A percentile compares a stretch with the other conserved stretches of the same genome.
These are phyloP conservation scores for Rhododendron simsii DNA, from an alignment of 148 eudicot genomes.

Conservation along the genomic window DNA sequence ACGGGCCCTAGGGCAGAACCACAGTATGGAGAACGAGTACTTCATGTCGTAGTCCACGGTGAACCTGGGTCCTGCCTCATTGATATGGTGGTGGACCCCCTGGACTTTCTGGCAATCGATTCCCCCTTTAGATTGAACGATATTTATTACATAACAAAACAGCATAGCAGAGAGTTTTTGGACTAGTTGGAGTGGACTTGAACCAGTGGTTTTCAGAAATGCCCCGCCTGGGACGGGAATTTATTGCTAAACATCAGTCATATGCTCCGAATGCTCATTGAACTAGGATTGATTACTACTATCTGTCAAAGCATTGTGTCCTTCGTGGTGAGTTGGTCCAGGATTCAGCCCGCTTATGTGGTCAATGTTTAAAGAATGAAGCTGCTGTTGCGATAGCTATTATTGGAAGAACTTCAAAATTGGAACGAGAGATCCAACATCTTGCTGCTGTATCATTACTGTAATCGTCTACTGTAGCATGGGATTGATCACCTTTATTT, in stretches of 20 bases:
- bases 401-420: constrained; percentile 66
- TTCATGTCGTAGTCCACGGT: constrained; percentile 90
- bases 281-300: constrained; percentile 82
- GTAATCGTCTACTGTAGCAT: not conserved
- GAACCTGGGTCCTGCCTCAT: constrained; percentile 94
- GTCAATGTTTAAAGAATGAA: constrained; percentile 49
- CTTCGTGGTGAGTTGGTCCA: constrained; percentile 77
- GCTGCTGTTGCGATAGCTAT: constrained; percentile 53
- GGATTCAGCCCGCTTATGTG: constrained; percentile 54
- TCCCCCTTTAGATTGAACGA: constrained; percentile 82
- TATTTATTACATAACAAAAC: constrained; percentile 79
- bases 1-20: constrained; percentile 94
- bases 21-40: constrained; percentile 80
- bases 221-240: constrained; percentile 66
- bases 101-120: constrained; percentile 58
- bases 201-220: constrained; percentile 73
- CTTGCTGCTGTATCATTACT: constrained; percentile 52
- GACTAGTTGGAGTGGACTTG: constrained; percentile 82
- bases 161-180: constrained; percentile 88
- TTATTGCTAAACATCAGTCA: constrained; percentile 49
- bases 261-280: constrained; percentile 45
- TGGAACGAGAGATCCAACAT: constrained; percentile 83
- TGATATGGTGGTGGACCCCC: constrained; percentile 91
- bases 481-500: not conserved
- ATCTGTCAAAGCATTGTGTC: constrained; percentile 73